Conservation (phyloP, 345 rosid species). For the Anacardium occidentale region DNA sequence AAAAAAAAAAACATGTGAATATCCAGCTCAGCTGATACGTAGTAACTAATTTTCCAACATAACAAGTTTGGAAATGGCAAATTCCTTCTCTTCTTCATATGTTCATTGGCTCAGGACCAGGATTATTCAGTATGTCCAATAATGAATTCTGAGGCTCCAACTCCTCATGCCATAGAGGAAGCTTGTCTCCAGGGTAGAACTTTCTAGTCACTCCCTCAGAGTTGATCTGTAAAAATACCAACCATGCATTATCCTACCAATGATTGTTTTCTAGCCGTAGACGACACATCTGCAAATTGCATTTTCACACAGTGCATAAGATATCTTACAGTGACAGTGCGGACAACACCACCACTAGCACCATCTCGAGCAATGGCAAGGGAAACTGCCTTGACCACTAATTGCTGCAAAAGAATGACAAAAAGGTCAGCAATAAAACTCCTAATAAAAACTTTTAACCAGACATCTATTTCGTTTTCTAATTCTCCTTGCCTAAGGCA, state of each 20-base stretch:
- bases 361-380: constrained; percentile 95
- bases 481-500: not conserved
- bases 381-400: constrained; percentile 92
- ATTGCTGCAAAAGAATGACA: constrained; percentile 47
- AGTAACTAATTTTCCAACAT: not conserved
- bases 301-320: not conserved
- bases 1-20: too few species aligned
- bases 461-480: not conserved
- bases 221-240: constrained; percentile 52
- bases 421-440: constrained; percentile 6
- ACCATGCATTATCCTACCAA: too few species aligned
- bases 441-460: not conserved
- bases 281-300: too few species aligned
- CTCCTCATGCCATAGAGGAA: constrained; percentile 93
- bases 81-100: constrained; percentile 27
- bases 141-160: constrained; percentile 74
- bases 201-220: constrained; percentile 85
- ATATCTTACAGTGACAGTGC: constrained; percentile 83
- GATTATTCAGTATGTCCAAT: constrained; percentile 55
- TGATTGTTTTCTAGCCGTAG: too few species aligned
- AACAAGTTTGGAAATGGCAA: not conserved
- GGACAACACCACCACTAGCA: constrained; percentile 97
- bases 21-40: too few species aligned
- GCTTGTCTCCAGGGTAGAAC: constrained; percentile 80
- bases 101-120: constrained; percentile 86